A percentile compares a stretch with the other conserved stretches of the same genome.
These are phyloP conservation scores for Phytopythium litorale DNA, from an alignment of 352 stramenopile species.

Conservation along the genomic window DNA sequence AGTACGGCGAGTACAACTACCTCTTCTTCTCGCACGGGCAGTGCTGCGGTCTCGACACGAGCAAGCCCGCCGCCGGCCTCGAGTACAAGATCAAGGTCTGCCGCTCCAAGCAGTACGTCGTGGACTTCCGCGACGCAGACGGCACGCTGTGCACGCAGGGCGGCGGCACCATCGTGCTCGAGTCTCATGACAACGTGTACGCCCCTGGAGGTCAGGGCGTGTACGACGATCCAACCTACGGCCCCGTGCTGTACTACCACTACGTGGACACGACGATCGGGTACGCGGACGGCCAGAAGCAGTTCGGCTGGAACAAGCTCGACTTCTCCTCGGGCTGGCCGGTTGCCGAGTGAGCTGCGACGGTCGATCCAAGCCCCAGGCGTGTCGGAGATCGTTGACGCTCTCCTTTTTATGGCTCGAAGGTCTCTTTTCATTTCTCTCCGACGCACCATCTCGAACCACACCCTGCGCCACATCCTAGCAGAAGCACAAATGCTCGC, in stretches of 20 bases:
- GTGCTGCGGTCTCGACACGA: slow-evolving; percentile 13
- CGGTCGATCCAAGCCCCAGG: too few relatives aligned
- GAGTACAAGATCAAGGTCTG: slow-evolving; percentile 49
- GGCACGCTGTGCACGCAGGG: slow-evolving; percentile 23
- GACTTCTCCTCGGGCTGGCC: slow-evolving; percentile 44
- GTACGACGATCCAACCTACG: slow-evolving; percentile 36
- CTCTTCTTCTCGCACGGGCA: slow-evolving; percentile 25
- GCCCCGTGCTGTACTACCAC: slow-evolving; percentile 47
- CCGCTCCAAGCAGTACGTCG: slow-evolving; percentile 21
- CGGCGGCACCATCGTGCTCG: slow-evolving; percentile 35
- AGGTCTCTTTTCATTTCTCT: too few relatives aligned
- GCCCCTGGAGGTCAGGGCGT: slow-evolving; percentile 38
- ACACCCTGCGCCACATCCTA: too few relatives aligned
- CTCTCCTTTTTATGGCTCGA: too few relatives aligned
- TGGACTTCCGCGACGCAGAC: slow-evolving; percentile 29
- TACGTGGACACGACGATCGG: slow-evolving; percentile 38
- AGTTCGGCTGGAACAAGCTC: slow-evolving; percentile 51
- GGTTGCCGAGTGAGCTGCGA: slow-evolving; percentile 7
- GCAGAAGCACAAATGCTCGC: too few relatives aligned
- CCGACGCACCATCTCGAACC: too few relatives aligned
- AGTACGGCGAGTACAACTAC: slow-evolving; percentile 24
- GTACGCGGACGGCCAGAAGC: slow-evolving; percentile 42
- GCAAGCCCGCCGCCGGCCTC: slow-evolving; percentile 15
- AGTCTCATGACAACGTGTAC: slow-evolving; percentile 35
- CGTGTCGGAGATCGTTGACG: too few relatives aligned